Conservation (phyloP, 495 filamentous ascomycete species). For the Penicillium chermesinum region DNA sequence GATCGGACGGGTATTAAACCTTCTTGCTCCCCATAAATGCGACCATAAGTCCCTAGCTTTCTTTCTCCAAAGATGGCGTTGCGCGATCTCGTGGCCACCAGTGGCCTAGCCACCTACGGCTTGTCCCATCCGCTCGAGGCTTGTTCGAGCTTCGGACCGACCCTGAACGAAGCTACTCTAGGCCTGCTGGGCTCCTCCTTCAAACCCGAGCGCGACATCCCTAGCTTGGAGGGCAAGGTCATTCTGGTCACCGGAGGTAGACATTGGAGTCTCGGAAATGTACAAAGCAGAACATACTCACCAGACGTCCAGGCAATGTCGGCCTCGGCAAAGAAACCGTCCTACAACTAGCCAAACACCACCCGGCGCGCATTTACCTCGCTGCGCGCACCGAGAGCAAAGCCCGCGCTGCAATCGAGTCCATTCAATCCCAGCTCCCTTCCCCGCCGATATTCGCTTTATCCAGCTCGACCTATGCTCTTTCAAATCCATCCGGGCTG, state of each 20-base stretch:
- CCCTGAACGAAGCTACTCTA: slow-evolving; percentile 35
- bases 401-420: slow-evolving; percentile 45
- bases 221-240: slow-evolving; percentile 51
- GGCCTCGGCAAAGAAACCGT: slow-evolving; percentile 65
- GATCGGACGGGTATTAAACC: not conserved
- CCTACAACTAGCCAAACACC: slow-evolving; percentile 55
- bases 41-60: not conserved
- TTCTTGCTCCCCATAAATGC: not conserved
- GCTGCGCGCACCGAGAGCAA: slow-evolving; percentile 52
- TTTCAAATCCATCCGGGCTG: slow-evolving; percentile 47
- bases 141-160: slow-evolving; percentile 32
- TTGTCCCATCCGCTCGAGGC: slow-evolving; percentile 34
- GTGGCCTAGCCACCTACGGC: slow-evolving; percentile 18
- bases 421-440: slow-evolving; percentile 43
- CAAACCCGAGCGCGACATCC: slow-evolving; percentile 52
- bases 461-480: slow-evolving; percentile 49
- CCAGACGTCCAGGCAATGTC: slow-evolving; percentile 47
- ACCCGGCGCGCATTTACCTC: slow-evolving; percentile 58
- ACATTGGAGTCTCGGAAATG: not conserved
- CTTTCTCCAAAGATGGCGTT: slow-evolving; percentile 11
- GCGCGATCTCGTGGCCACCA: slow-evolving; percentile 14
- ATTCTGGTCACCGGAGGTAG: slow-evolving; percentile 60
- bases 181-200: slow-evolving; percentile 40
- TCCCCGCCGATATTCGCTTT: slow-evolving; percentile 43
- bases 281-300: not conserved